Percentiles rank a stretch among this genome's conserved stretches.
Conservation (phyloP, 2,329 filamentous ascomycete species). For the Bipolaris gigantea region DNA sequence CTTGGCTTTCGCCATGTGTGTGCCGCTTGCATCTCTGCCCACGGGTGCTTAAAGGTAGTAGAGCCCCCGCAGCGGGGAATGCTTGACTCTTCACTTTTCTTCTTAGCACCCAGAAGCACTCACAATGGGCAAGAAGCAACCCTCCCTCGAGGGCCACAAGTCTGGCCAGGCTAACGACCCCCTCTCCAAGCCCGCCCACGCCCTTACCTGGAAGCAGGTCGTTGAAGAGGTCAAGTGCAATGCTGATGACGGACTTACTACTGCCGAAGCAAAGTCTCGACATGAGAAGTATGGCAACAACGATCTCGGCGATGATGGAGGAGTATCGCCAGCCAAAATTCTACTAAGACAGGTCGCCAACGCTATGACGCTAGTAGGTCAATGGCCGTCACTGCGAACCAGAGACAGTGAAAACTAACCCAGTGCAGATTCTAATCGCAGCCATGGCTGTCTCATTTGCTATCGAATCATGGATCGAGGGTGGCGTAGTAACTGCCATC, state of each 20-base stretch:
- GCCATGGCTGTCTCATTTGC: slow-evolving; percentile 53
- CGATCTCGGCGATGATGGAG: slow-evolving; percentile 70
- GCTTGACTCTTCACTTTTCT: slow-evolving; percentile 32
- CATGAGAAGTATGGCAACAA: slow-evolving; percentile 62
- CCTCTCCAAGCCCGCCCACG: slow-evolving; percentile 64
- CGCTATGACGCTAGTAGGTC: slow-evolving; percentile 70
- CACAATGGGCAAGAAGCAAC: slow-evolving; percentile 45
- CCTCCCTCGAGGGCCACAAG: slow-evolving; percentile 43
- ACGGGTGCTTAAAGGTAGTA: slow-evolving; percentile 33
- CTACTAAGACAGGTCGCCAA: slow-evolving; percentile 73
- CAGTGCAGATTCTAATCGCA: slow-evolving; percentile 45
- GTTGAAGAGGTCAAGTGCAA: slow-evolving; percentile 63
- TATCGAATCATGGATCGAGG: slow-evolving; percentile 52
- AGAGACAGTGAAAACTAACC: background rate
- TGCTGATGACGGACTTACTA: slow-evolving; percentile 67
- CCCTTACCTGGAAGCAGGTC: slow-evolving; percentile 58
- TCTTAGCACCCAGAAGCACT: slow-evolving; percentile 28
- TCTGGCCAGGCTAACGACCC: slow-evolving; percentile 55
- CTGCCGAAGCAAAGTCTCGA: slow-evolving; percentile 56
- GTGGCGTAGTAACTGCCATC: slow-evolving; percentile 52
- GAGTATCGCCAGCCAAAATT: slow-evolving; percentile 73
- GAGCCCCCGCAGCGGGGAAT: slow-evolving; percentile 34
- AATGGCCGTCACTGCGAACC: background rate
- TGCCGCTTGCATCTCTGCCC: slow-evolving; percentile 22
- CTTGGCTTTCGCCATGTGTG: slow-evolving; percentile 37